These are phyloP conservation scores for Phytophthora idaei DNA, from an alignment of 352 stramenopile species.

Conservation along the genomic window DNA sequence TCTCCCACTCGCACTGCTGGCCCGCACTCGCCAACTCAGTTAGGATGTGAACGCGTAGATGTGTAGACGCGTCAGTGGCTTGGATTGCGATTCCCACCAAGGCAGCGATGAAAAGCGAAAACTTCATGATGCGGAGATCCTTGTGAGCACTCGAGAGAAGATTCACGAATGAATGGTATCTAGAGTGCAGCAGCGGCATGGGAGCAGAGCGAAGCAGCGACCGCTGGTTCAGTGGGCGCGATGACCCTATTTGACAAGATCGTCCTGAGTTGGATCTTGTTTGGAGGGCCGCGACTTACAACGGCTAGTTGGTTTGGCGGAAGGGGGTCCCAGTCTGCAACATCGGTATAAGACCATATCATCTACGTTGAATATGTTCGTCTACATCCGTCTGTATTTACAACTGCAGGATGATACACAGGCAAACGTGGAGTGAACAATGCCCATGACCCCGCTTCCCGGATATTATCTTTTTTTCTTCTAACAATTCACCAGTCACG, in stretches of 20 bases:
- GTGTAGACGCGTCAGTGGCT: neutral
- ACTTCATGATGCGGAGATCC: neutral
- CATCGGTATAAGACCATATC: too few relatives aligned
- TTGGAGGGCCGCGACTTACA: neutral
- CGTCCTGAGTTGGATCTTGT: neutral
- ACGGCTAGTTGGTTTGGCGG: neutral
- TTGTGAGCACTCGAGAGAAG: neutral
- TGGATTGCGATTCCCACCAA: neutral
- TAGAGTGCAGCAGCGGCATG: neutral
- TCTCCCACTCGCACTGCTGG: neutral
- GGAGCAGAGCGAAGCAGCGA: neutral
- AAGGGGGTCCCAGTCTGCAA: too few relatives aligned
- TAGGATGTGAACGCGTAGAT: neutral
- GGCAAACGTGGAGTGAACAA: too few relatives aligned
- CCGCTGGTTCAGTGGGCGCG: neutral
- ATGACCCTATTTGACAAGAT: neutral
- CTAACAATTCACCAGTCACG: too few relatives aligned
- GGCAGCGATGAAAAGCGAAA: neutral
- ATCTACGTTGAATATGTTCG: too few relatives aligned
- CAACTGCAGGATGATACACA: too few relatives aligned
- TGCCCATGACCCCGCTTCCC: too few relatives aligned
- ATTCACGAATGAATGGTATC: neutral
- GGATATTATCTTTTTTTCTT: too few relatives aligned
- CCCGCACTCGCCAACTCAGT: neutral
- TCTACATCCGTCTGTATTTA: too few relatives aligned